A percentile compares a stretch with the other conserved stretches of the same genome.
Evolutionary conservation across 1,284 basidiomycete species (phyloP).

Genomic region (Moniliophthora roreri): DNA sequence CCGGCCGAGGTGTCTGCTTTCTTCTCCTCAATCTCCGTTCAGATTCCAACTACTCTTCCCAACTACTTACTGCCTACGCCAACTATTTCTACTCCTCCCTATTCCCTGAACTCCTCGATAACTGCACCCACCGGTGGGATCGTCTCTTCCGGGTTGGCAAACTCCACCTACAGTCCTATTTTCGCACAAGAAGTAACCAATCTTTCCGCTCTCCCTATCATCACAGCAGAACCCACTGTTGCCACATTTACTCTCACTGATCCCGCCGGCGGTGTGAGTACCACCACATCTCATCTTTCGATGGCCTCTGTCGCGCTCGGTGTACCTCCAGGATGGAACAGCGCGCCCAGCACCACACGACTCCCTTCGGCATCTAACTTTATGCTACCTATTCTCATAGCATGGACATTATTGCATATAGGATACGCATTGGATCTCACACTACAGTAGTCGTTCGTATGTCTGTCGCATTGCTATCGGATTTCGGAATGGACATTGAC

Average conservation of each 20-base stretch:
- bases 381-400: conserved; percentile 1
- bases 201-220: conserved; percentile 45
- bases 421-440: neutral
- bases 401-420: neutral
- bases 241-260: conserved; percentile 48
- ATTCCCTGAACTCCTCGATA: conserved; percentile 72
- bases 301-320: conserved; percentile 46
- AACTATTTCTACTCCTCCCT: conserved; percentile 62
- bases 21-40: conserved; percentile 63
- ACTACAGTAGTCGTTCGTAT: neutral
- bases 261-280: conserved; percentile 39
- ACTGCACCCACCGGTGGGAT: conserved; percentile 52
- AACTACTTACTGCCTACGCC: conserved; percentile 75
- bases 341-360: conserved; percentile 1
- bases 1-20: conserved; percentile 51
- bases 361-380: conserved; percentile 1
- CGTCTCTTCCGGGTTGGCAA: conserved; percentile 59
- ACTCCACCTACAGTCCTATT: conserved; percentile 65
- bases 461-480: too few species aligned
- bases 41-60: conserved; percentile 70
- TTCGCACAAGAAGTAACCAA: conserved; percentile 34
- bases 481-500: too few species aligned
- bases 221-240: conserved; percentile 40
- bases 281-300: conserved; percentile 41
- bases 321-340: conserved; percentile 45